Base-by-base conservation (phyloP, 148 eudicot genomes). In the Euryodendron excelsum region DNA sequence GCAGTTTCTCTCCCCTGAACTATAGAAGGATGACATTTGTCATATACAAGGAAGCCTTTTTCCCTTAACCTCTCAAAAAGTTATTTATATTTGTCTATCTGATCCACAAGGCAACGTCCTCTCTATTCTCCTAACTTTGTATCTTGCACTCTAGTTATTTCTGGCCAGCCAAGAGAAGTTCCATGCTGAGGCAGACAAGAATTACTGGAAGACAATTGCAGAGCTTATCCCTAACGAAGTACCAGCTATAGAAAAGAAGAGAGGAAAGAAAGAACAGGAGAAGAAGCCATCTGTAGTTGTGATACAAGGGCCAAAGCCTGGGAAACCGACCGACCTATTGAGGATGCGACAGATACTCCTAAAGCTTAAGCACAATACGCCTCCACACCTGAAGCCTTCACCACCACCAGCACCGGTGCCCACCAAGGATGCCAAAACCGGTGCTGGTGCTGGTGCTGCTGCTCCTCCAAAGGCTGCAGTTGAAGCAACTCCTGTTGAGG, bases 251-350 rank as follows among this genome's bases (percentile, higher is more conserved):
- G 87, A 80, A 53, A 73, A 77, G 84, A 85, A 74, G 83, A 84
- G 86, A 44, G 85, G 84, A 63, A 85, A 85, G 77, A 81, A 77
- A 74, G 85, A 78, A 21, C 79, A 87, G 77, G 86, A 78, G 53
- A 84, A 85, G 77, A 73, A 80, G 79, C 89, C 90, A 14, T 75
- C 82, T 1, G 50, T 87, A 47, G 21, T 50, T 33, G 89, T 89
- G 70, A 78, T 87, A 28, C 85, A 80, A 69, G 90, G 92, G 27
- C 92, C 92, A 25, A 89, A 89, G 58, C 89, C 89, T 10, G 92
- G 89, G 31, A 89, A 83, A 48, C 92, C 90, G 44, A 87, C 90
- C 30, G 89, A 89, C 41, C 79, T 87, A 47, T 84, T 89, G 1
- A 82, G 90, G 70, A 87, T 87, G 92, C 79, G 87, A 27, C 92